Base-by-base conservation (phyloP, 177 flowering plant species). In the Vitis hybrid region DNA sequence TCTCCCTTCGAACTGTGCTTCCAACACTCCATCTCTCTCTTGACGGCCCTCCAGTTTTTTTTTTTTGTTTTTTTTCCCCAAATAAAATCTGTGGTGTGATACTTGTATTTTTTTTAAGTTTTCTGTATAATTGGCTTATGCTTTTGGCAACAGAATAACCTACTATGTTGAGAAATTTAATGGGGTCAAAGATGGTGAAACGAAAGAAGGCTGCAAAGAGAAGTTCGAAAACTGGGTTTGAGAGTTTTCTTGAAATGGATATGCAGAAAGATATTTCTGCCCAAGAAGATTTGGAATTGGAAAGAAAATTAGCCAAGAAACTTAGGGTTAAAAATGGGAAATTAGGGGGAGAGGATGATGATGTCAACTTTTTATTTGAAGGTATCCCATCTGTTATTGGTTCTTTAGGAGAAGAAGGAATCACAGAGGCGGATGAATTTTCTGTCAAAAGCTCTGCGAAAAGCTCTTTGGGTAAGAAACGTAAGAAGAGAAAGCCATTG, bases 271-370 rank as follows among this genome's bases (percentile, higher is more conserved):
- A 72, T 50, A 68, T 74, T 49, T 73, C 84, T 63, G 87, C 83
- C 0, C 73, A 88, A 64, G 87, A 88, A 55, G 98, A 92, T 83
- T 72, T 94, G 74, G 78, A 81, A 56, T 50, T 86, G 76, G 97
- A 92, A 81, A 85, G 82, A 76, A 87, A 76, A 70, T 92, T 94
- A 67, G 90, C 93, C 1, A 92, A 89, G 85, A 92, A 87, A 78
- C 87, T 94, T 58, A 92, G 88, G 71, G 88, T 91, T 56, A 92
- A 91, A 60, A 60, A 67, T 48, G 91, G 97, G 57, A 91, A 83
- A 74, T 71, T 90, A 62, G 57, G 80, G 15, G 95, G 89, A 48
- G 75, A 60, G 6, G 87, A 87, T 73, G 95, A 87, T 79, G 91
- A 82, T 55, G 54, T 93, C 16, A 81, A 88, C 78, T 9, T 65